Evolutionary conservation across 2,329 filamentous ascomycete genomes (phyloP).

Genomic region (Bipolaris sorokiniana): DNA sequence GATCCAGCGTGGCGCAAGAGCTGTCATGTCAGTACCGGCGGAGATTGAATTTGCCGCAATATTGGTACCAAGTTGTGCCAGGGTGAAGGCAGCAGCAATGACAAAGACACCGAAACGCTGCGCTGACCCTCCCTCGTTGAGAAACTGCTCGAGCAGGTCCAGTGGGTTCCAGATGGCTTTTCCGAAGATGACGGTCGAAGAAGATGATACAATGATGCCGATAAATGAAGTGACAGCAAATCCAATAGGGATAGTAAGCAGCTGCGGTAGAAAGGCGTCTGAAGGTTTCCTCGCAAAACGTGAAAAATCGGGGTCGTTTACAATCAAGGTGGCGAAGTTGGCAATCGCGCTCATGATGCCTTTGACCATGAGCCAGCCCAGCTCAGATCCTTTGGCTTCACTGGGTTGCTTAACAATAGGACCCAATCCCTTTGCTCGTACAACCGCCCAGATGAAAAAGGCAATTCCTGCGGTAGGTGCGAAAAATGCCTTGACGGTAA

Average conservation of each 20-base stretch:
- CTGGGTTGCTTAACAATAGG: conserved; percentile 77
- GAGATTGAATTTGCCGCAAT: conserved; percentile 87
- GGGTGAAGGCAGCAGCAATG: conserved; percentile 61
- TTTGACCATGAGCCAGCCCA: conserved; percentile 83
- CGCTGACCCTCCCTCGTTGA: conserved; percentile 48
- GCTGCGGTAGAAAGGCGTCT: conserved; percentile 81
- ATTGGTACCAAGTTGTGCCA: conserved; percentile 85
- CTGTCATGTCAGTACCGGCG: conserved; percentile 82
- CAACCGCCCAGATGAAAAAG: conserved; percentile 86
- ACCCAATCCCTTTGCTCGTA: conserved; percentile 80
- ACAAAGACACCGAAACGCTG: conserved; percentile 58
- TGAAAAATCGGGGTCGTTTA: conserved; percentile 81
- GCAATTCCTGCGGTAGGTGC: conserved; percentile 83
- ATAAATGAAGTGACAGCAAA: conserved; percentile 79
- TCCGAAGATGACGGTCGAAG: conserved; percentile 52
- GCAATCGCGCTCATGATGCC: conserved; percentile 89
- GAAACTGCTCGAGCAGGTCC: conserved; percentile 51
- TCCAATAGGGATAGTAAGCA: conserved; percentile 60
- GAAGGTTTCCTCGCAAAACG: conserved; percentile 79
- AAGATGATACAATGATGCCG: conserved; percentile 59
- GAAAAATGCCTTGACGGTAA: conserved; percentile 86
- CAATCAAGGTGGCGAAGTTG: conserved; percentile 87
- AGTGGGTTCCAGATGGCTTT: conserved; percentile 53
- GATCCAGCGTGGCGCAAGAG: conserved; percentile 77
- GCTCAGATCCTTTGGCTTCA: conserved; percentile 66